Percentiles rank a stretch among this genome's conserved stretches.
Evolutionary conservation across 2,329 filamentous ascomycete species (phyloP).

Genomic region (Hymenoscyphus fraxineus): DNA sequence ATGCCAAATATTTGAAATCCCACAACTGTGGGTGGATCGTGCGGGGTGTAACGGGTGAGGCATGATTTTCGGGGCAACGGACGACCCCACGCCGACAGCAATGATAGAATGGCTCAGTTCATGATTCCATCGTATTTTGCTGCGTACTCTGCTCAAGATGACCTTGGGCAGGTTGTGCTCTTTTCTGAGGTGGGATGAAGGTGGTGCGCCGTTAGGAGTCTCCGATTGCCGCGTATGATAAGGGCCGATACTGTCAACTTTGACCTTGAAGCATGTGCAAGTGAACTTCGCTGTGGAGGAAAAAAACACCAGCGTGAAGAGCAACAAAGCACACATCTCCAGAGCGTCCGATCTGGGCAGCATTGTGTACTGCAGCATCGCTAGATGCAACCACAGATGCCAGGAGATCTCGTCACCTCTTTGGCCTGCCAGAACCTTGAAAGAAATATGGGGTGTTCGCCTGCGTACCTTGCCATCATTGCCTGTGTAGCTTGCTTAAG

Average conservation of each 20-base stretch:
- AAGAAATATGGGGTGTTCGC: slow-evolving; percentile 18
- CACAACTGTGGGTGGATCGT: background rate
- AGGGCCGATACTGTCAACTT: slow-evolving; percentile 26
- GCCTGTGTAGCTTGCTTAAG: slow-evolving; percentile 36
- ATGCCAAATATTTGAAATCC: slow-evolving; percentile 15
- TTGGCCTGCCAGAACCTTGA: slow-evolving; percentile 4
- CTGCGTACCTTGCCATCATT: slow-evolving; percentile 37
- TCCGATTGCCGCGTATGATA: slow-evolving; percentile 31
- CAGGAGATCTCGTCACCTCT: background rate
- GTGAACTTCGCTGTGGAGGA: slow-evolving; percentile 9
- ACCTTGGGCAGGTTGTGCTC: slow-evolving; percentile 15
- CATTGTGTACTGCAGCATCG: background rate
- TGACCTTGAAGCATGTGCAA: slow-evolving; percentile 21
- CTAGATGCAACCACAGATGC: slow-evolving; percentile 2
- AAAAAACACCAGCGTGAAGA: slow-evolving; percentile 2
- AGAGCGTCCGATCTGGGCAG: background rate
- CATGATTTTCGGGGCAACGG: slow-evolving; percentile 8
- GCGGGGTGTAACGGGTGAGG: slow-evolving; percentile 12
- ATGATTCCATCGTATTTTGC: slow-evolving; percentile 19
- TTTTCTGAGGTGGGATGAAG: background rate
- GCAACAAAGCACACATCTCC: background rate
- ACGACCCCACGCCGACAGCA: slow-evolving; percentile 11
- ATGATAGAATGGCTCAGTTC: slow-evolving; percentile 15
- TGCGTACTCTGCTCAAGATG: slow-evolving; percentile 11
- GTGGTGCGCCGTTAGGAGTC: slow-evolving; percentile 15